Evolutionary conservation across 192 early-diverging fungal genomes (phyloP).

Genomic region (Coemansia sp.): DNA sequence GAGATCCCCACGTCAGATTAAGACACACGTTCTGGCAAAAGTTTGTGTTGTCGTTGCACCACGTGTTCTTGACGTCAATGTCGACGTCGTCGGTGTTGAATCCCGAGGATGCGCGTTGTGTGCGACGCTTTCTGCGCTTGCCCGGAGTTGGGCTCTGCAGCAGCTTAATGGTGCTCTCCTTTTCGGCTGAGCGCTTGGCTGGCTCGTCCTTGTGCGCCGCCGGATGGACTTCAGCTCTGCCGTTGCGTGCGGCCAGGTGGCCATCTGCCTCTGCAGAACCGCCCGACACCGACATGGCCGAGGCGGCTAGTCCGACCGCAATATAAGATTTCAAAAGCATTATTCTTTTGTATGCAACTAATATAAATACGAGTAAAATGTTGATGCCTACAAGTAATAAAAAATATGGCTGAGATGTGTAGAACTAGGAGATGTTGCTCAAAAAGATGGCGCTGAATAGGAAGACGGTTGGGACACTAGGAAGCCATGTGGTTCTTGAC

Average conservation of each 20-base stretch:
- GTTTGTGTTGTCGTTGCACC: constrained; percentile 55
- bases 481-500: neutral
- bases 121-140: constrained; percentile 27
- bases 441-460: neutral
- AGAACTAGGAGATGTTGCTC: neutral
- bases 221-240: neutral
- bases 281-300: constrained; percentile 13
- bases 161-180: constrained; percentile 20
- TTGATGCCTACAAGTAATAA: neutral
- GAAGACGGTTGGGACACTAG: neutral
- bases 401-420: neutral
- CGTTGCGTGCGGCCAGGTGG: neutral
- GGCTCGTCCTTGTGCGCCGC: neutral
- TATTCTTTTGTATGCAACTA: neutral
- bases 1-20: constrained; percentile 51
- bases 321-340: constrained; percentile 37
- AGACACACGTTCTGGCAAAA: constrained; percentile 56
- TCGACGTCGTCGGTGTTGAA: constrained; percentile 39
- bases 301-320: constrained; percentile 20
- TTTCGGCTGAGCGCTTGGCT: neutral
- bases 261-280: constrained; percentile 5
- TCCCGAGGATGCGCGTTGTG: constrained; percentile 27
- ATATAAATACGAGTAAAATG: neutral
- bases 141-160: constrained; percentile 14
- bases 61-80: constrained; percentile 44